phyloP scores from a whole-genome alignment of 768 basidiomycete genomes.

The Russula vinacea region DNA sequence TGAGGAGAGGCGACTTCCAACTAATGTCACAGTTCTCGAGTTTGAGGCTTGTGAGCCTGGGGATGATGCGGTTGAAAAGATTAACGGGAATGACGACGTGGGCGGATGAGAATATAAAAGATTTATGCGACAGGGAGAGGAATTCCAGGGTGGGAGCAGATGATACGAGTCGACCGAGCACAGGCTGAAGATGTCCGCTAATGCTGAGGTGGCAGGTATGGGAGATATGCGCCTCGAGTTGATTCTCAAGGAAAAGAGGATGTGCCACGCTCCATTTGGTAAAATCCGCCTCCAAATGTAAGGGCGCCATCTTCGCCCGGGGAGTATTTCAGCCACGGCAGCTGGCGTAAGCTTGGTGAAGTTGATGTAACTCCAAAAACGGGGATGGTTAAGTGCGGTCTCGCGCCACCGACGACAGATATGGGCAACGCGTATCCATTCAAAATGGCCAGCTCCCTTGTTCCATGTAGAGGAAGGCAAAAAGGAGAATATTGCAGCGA shows the following conservation, averaged over 20 bases:
- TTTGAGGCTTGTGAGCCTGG: neutral
- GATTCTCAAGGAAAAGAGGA: neutral
- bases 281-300: conserved; percentile 7
- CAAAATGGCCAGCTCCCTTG: neutral
- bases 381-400: conserved; percentile 16
- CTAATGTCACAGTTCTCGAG: neutral
- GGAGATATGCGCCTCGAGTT: conserved; percentile 6
- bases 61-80: neutral
- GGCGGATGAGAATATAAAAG: no score
- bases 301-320: conserved; percentile 16
- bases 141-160: no score
- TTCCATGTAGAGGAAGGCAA: neutral
- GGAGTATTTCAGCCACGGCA: conserved; percentile 13
- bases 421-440: conserved; percentile 14
- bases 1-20: conserved; percentile 16
- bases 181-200: no score
- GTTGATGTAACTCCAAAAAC: conserved; percentile 17
- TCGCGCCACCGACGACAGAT: conserved; percentile 28
- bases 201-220: conserved; percentile 7
- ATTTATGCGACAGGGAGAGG: no score
- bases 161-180: no score
- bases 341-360: conserved; percentile 2
- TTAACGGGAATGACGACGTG: neutral
- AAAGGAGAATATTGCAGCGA: neutral
- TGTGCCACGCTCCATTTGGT: no score